These are phyloP conservation scores for Hanseniaspora guilliermondii DNA, from an alignment of 805 yeast genomes.

Conservation along the genomic window DNA sequence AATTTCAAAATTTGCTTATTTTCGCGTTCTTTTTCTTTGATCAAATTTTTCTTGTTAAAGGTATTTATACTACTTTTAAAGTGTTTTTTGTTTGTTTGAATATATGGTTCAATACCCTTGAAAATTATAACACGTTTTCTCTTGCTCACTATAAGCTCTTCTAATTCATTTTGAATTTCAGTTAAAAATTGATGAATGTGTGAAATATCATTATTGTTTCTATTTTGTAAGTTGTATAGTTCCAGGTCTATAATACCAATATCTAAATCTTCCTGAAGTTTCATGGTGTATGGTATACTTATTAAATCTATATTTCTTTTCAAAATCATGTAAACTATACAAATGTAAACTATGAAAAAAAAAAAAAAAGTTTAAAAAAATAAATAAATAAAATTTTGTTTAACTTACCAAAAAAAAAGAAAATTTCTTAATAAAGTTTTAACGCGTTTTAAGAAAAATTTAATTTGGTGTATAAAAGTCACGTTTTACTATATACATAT, in stretches of 20 bases:
- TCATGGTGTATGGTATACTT: not conserved
- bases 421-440: too few species aligned
- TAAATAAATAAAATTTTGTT: too few species aligned
- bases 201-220: not conserved
- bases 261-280: not conserved
- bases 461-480: too few species aligned
- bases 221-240: slow-evolving; percentile 5
- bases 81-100: not conserved
- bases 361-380: not conserved
- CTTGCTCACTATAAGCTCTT: not conserved
- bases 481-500: too few species aligned
- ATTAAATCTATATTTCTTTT: not conserved
- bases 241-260: slow-evolving; percentile 11
- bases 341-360: not conserved
- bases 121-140: slow-evolving; percentile 3
- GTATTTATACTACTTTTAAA: slow-evolving; percentile 2
- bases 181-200: not conserved
- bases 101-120: slow-evolving; percentile 10
- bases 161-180: slow-evolving; percentile 4
- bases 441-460: too few species aligned
- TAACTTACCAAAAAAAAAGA: too few species aligned
- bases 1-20: not conserved
- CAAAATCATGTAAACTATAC: too few species aligned
- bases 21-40: not conserved
- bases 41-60: not conserved